Base-by-base conservation (phyloP, 2,329 filamentous ascomycete genomes). In the Cladosporium sp. region DNA sequence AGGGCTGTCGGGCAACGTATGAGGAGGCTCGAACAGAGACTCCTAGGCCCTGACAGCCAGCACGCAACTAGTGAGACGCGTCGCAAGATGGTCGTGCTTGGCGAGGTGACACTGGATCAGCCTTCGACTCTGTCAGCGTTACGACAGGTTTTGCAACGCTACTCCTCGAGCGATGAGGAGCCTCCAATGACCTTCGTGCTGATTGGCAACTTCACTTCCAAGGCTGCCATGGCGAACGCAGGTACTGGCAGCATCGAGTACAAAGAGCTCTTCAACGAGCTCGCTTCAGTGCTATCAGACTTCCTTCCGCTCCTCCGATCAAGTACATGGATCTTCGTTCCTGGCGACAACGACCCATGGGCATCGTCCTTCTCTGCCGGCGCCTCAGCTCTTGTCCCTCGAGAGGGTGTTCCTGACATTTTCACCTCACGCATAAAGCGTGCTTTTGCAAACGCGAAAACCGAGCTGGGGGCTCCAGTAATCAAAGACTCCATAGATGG, bases 331-430 rank as follows among this genome's bases (percentile, higher is more conserved):
- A 80, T 96, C 34, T 96, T 99, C 70, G 89, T 97, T 0, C 94
- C 94, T 0, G 94, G 94, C 30, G 93, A 97, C 75, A 96, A 97
- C 71, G 94, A 99, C 72, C 92, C 90, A n/a, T 99, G 94, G 94
- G 85, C 88, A 5, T 96, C 91, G 0, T 84, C 92, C 2, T 96
- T 96, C 71, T 85, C 85, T 0, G 87, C 86, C 1, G 90, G 90
- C 3, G 87, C 89, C 1, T 85, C 88, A 0, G 83, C 84, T 0
- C 84, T 87, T 0, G 70, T 93, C 11, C 90, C 90, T 0, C 77
- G 88, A 9, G 87, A 88, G 64, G 76, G 82, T 0, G 83, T 99
- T 2, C 94, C 94, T 1, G 89, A 93, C 6, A 78, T 97, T 66
- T 99, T 99, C 75, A 97, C 93, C 0, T 93, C 87, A 34, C 83